Conservation (phyloP, 176 grass and related monocot genomes). For the Zea luxurians region DNA sequence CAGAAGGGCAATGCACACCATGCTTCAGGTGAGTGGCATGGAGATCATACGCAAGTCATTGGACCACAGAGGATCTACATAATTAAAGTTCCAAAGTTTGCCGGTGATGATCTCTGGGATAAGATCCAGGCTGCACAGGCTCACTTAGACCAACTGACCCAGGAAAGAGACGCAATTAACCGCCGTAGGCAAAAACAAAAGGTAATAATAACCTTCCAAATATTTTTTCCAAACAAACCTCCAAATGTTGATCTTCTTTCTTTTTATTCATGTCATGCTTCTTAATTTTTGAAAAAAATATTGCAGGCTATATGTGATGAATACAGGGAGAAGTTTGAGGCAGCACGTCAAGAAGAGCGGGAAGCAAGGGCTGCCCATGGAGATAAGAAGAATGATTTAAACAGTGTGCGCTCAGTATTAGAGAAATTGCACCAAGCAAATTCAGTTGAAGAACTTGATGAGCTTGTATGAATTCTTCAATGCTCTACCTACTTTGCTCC, state of each 20-base stretch:
- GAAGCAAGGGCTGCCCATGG: conserved; percentile 58
- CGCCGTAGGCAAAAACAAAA: conserved; percentile 61
- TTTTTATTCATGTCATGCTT: conserved; percentile 16
- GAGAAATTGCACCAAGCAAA: conserved; percentile 83
- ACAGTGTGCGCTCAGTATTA: conserved; percentile 56
- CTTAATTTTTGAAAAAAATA: conserved; percentile 37
- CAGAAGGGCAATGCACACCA: conserved; percentile 30
- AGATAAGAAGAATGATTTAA: conserved; percentile 70
- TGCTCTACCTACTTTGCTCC: background rate
- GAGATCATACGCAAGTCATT: conserved; percentile 37
- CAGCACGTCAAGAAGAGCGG: conserved; percentile 62
- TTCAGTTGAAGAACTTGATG: conserved; percentile 92
- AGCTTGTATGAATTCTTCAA: conserved; percentile 53
- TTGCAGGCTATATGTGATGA: conserved; percentile 56
- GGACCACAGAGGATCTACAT: conserved; percentile 43
- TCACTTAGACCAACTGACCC: conserved; percentile 65
- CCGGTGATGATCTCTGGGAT: conserved; percentile 61
- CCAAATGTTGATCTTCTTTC: background rate
- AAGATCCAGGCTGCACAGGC: conserved; percentile 60
- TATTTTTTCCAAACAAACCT: conserved; percentile 20
- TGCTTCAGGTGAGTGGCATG: conserved; percentile 14
- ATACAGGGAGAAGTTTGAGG: conserved; percentile 48
- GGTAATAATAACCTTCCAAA: conserved; percentile 45
- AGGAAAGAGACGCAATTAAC: conserved; percentile 70
- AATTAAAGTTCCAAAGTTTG: conserved; percentile 67